A percentile compares a stretch with the other conserved stretches of the same genome.
These are phyloP conservation scores for Plasmodium ovale DNA, from an alignment of 169 alveolate genomes.

Conservation along the genomic window DNA sequence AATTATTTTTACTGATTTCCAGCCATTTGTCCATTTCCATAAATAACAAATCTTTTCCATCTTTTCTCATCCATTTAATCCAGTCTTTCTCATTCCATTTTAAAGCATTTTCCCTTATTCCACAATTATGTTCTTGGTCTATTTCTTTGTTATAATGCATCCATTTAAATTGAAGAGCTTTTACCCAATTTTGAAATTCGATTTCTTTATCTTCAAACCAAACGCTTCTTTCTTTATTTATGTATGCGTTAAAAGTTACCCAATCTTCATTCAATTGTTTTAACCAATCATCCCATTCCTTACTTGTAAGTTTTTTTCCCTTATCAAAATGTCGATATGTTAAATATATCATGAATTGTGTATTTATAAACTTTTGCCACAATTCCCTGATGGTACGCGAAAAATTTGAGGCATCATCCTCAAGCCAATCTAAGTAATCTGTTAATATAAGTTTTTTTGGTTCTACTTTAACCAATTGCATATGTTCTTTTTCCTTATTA, in stretches of 20 bases:
- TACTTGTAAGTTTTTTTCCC: not conserved
- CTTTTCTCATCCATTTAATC: conserved; percentile 18
- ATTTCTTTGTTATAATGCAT: conserved; percentile 7
- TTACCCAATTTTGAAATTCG: not conserved
- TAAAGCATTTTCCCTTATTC: not conserved
- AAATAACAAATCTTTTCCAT: conserved; percentile 4
- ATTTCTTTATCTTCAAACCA: not conserved
- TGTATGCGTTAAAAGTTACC: not conserved
- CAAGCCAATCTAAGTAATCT: conserved; percentile 33
- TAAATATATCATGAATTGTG: not conserved
- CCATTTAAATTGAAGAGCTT: conserved; percentile 27
- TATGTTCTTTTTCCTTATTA: not conserved
- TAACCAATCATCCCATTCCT: conserved; percentile 13
- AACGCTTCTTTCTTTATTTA: not conserved
- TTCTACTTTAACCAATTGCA: not conserved
- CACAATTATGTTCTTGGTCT: not conserved
- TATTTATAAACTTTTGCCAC: not conserved
- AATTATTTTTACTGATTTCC: not conserved
- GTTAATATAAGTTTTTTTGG: not conserved
- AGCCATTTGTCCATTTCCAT: conserved; percentile 21
- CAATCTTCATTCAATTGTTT: not conserved
- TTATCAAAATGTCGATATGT: not conserved
- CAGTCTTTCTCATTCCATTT: conserved; percentile 17
- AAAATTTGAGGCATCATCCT: not conserved
- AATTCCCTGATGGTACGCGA: not conserved